Evolutionary conservation across 2,329 filamentous ascomycete genomes (phyloP).

Genomic region (Emmonsia crescens): DNA sequence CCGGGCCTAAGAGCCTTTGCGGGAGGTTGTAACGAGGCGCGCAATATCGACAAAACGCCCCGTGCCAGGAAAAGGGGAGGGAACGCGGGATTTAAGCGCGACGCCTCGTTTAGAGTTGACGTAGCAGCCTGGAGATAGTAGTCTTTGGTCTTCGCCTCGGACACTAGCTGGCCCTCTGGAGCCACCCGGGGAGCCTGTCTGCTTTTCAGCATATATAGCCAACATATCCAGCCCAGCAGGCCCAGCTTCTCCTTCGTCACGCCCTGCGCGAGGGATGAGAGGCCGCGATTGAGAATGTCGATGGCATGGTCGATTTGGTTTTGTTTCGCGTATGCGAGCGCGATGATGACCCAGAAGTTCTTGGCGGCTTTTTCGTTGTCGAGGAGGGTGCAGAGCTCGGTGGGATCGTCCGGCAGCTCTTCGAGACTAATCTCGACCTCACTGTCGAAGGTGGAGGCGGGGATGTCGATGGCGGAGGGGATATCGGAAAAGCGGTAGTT

Average conservation of each 20-base stretch:
- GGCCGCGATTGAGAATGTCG: constrained; percentile 60
- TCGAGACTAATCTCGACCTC: constrained; percentile 88
- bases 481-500: constrained; percentile 49
- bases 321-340: constrained; percentile 92
- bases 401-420: constrained; percentile 84
- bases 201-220: constrained; percentile 85
- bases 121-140: constrained; percentile 87
- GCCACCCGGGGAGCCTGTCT: constrained; percentile 62
- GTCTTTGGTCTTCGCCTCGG: constrained; percentile 82
- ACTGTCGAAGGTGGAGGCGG: constrained; percentile 49
- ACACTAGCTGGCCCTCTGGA: constrained; percentile 52
- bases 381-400: constrained; percentile 85
- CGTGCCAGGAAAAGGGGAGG: constrained; percentile 84
- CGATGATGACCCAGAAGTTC: constrained; percentile 96
- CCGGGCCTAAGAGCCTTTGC: constrained; percentile 55
- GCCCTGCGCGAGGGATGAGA: constrained; percentile 57
- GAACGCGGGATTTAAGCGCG: constrained; percentile 82
- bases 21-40: constrained; percentile 71
- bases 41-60: constrained; percentile 77
- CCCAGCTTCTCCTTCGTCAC: constrained; percentile 74
- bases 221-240: constrained; percentile 74
- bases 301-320: constrained; percentile 78
- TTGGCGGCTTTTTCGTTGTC: constrained; percentile 89
- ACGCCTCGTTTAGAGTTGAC: constrained; percentile 85
- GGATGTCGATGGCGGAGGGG: constrained; percentile 53